These are phyloP conservation scores for Fusarium odoratissimum DNA, from an alignment of 2,329 filamentous ascomycete species.

Conservation along the genomic window DNA sequence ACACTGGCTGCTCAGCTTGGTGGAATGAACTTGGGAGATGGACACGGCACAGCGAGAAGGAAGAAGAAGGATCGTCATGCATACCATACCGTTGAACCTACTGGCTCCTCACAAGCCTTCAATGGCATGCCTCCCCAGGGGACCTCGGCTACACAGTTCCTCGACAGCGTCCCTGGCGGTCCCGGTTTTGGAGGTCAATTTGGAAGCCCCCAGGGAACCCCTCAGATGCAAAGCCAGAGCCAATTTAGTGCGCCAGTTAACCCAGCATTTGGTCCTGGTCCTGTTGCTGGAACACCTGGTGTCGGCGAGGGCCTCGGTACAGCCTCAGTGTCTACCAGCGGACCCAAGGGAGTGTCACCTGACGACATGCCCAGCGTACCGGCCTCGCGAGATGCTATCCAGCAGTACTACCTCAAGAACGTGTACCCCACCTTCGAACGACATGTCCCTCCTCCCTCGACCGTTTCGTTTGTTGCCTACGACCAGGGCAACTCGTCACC, in stretches of 20 bases:
- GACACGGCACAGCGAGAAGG: conserved; percentile 66
- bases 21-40: conserved; percentile 73
- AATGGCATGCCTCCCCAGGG: conserved; percentile 73
- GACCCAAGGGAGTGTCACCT: conserved; percentile 75
- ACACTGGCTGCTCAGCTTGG: conserved; percentile 80
- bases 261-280: conserved; percentile 52
- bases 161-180: conserved; percentile 48
- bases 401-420: conserved; percentile 86
- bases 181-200: conserved; percentile 58
- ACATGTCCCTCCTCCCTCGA: conserved; percentile 88
- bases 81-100: conserved; percentile 85
- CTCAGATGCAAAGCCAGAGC: conserved; percentile 53
- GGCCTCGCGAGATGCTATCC: conserved; percentile 81
- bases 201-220: conserved; percentile 57
- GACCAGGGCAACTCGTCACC: conserved; percentile 98
- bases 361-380: conserved; percentile 95
- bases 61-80: conserved; percentile 98
- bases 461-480: conserved; percentile 89
- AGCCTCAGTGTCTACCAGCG: conserved; percentile 50
- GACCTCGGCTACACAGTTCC: conserved; percentile 58
- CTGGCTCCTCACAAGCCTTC: conserved; percentile 75
- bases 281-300: conserved; percentile 41
- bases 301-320: conserved; percentile 46
- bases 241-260: conserved; percentile 73
- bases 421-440: conserved; percentile 96